Evolutionary conservation across 2,329 filamentous ascomycete species (phyloP).

Genomic region (Pseudogymnoascus sp.): DNA sequence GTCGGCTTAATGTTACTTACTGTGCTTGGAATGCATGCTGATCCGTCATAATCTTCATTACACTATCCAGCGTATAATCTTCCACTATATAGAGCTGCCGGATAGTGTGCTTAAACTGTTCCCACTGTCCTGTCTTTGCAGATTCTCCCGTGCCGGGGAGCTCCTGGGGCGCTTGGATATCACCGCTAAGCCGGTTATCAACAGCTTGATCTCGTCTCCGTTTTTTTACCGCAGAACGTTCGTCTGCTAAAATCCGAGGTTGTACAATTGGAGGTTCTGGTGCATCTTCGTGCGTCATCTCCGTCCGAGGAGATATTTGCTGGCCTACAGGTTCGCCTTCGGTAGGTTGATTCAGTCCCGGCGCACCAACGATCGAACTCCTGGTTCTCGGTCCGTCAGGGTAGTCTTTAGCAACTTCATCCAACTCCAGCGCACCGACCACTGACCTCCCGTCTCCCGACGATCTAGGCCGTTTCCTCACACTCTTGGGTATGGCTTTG

Average conservation of each 20-base stretch:
- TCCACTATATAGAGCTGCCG: neutral
- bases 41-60: neutral
- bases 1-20: neutral
- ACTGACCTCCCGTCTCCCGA: neutral
- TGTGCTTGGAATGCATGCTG: neutral
- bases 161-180: neutral
- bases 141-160: neutral
- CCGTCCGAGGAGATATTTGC: neutral
- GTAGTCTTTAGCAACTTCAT: neutral
- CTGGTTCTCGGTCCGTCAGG: neutral
- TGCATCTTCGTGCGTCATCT: neutral
- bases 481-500: neutral
- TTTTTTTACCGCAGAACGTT: neutral
- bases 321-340: neutral
- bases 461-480: neutral
- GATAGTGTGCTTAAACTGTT: neutral
- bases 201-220: neutral
- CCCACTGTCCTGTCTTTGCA: neutral
- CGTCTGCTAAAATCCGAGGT: neutral
- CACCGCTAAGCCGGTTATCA: neutral
- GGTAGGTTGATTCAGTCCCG: neutral
- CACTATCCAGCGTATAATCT: neutral
- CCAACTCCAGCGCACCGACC: neutral
- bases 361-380: neutral
- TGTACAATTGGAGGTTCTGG: neutral